Evolutionary conservation across 257 asterid genomes (phyloP).

Genomic region (Solanum clarkiae): DNA sequence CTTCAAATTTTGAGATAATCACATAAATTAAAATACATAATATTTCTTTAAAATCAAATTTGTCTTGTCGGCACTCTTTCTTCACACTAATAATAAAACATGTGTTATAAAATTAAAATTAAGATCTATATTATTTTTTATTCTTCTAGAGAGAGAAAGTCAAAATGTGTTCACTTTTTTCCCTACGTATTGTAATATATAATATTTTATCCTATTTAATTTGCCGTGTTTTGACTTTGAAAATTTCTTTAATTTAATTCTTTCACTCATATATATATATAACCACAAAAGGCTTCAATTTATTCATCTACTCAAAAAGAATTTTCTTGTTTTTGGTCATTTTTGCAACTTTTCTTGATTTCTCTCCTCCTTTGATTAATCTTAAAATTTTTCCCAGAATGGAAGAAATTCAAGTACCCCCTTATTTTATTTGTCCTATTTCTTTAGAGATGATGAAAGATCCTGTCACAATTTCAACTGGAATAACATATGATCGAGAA

Average conservation of each 20-base stretch:
- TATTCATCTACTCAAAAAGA: neutral
- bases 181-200: neutral
- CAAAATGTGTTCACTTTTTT: neutral
- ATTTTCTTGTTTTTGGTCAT: too few species aligned
- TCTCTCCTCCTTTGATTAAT: neutral
- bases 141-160: neutral
- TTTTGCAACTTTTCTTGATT: neutral
- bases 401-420: conserved; percentile 56
- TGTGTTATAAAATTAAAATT: neutral
- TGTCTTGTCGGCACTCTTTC: neutral
- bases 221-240: neutral
- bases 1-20: neutral
- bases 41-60: too few species aligned
- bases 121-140: neutral
- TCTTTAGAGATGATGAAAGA: conserved; percentile 73
- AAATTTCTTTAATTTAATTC: neutral
- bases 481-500: conserved; percentile 74
- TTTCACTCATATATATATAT: neutral
- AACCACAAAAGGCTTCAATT: neutral
- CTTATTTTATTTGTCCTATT: conserved; percentile 78
- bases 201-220: neutral
- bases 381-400: neutral
- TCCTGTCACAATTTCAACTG: conserved; percentile 61
- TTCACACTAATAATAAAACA: neutral
- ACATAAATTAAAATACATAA: neutral